Percentiles rank a stretch among this genome's conserved stretches.
Conservation (phyloP, 805 yeast species). For the Ogataea nakhonphanomensis region DNA sequence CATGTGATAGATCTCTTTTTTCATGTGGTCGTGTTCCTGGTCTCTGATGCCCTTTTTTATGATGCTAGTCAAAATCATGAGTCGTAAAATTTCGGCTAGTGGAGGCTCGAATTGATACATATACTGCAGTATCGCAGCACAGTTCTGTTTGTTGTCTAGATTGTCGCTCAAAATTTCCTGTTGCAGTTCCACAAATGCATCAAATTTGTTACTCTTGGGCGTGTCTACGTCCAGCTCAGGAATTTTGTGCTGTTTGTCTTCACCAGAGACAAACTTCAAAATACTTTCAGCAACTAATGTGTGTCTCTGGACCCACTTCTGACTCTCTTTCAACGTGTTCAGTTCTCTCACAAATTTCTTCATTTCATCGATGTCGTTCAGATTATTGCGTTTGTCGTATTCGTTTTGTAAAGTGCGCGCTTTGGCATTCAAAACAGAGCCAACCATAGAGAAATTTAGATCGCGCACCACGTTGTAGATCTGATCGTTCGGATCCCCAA, state of each 20-base stretch:
- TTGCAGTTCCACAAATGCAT: conserved; percentile 54
- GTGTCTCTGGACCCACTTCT: conserved; percentile 66
- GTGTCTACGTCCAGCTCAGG: conserved; percentile 16
- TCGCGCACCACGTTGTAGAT: conserved; percentile 52
- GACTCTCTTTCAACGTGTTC: conserved; percentile 61
- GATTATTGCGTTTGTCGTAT: conserved; percentile 57
- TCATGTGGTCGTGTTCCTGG: conserved; percentile 54
- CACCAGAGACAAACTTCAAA: conserved; percentile 33
- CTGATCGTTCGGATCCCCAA: conserved; percentile 40
- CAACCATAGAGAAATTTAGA: conserved; percentile 77
- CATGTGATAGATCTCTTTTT: conserved; percentile 52
- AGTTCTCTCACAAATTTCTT: conserved; percentile 68
- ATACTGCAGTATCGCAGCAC: conserved; percentile 44
- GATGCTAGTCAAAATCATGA: conserved; percentile 56
- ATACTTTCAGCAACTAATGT: conserved; percentile 70
- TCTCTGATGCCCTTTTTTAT: conserved; percentile 67
- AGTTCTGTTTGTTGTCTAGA: conserved; percentile 37
- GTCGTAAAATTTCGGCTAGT: conserved; percentile 44
- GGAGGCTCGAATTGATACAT: conserved; percentile 43
- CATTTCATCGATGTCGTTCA: conserved; percentile 61
- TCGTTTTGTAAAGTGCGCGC: conserved; percentile 71
- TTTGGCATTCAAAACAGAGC: conserved; percentile 61
- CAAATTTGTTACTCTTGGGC: conserved; percentile 33
- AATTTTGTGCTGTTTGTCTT: conserved; percentile 14
- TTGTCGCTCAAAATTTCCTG: conserved; percentile 64